Evolutionary conservation across 1,139 yeast genomes (phyloP).

Genomic region (Taiozyma sp.): DNA sequence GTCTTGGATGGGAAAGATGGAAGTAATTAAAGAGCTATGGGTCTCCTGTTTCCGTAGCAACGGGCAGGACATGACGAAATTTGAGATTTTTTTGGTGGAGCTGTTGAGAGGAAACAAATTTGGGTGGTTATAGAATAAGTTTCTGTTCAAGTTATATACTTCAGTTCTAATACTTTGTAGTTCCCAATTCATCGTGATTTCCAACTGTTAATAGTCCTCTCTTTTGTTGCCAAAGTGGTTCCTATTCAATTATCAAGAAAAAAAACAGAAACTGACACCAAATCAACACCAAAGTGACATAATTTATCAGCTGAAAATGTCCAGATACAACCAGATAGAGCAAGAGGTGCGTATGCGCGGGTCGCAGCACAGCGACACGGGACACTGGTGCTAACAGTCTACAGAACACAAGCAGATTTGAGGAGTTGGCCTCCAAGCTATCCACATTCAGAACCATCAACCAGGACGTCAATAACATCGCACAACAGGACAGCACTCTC

Average conservation of each 20-base stretch:
- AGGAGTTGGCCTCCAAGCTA: constrained; percentile 54
- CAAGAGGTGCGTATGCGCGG: constrained; percentile 27
- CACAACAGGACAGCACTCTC: constrained; percentile 47
- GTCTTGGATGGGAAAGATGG: constrained; percentile 50
- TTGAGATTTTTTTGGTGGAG: too few species aligned
- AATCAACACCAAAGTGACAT: background rate
- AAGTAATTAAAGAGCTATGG: too few species aligned
- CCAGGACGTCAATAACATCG: constrained; percentile 56
- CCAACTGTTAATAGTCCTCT: too few species aligned
- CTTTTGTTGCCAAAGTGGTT: too few species aligned
- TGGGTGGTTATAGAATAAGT: too few species aligned
- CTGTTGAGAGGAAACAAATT: too few species aligned
- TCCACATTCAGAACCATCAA: constrained; percentile 57
- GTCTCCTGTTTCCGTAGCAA: too few species aligned
- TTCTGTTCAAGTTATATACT: too few species aligned
- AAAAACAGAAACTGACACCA: background rate
- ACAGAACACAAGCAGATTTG: constrained; percentile 56
- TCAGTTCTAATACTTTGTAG: too few species aligned
- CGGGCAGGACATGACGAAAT: too few species aligned
- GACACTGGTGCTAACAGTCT: background rate
- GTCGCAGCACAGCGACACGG: background rate
- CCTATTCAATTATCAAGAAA: too few species aligned
- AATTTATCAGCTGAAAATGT: constrained; percentile 26
- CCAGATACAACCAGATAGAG: constrained; percentile 40
- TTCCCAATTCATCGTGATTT: too few species aligned